A percentile compares a stretch with the other conserved stretches of the same genome.
These are phyloP conservation scores for Piper longum DNA, from an alignment of 164 flowering plant genomes.

Conservation along the genomic window DNA sequence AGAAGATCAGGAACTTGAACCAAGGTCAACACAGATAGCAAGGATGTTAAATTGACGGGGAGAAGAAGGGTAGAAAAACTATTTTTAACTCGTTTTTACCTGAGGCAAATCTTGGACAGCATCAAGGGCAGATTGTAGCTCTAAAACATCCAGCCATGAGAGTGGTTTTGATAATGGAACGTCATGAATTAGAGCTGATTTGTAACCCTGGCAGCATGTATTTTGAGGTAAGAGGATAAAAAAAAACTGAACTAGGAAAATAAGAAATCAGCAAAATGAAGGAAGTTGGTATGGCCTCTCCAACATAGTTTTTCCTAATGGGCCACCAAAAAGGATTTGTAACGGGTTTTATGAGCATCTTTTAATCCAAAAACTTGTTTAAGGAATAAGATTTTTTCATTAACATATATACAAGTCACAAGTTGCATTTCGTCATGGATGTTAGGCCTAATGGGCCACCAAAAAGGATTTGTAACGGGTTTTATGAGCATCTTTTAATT, in stretches of 20 bases:
- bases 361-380: too few species aligned
- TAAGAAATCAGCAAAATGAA: neutral
- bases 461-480: too few species aligned
- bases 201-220: constrained; percentile 28
- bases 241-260: neutral
- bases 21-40: constrained; percentile 21
- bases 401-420: too few species aligned
- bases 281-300: too few species aligned
- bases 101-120: constrained; percentile 65
- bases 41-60: neutral
- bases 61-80: neutral
- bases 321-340: too few species aligned
- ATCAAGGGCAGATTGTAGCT: constrained; percentile 71
- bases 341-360: too few species aligned
- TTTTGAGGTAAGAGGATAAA: neutral
- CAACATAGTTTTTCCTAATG: too few species aligned
- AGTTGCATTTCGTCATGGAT: too few species aligned
- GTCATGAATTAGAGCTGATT: constrained; percentile 88
- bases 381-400: too few species aligned
- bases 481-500: too few species aligned
- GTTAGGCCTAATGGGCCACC: too few species aligned
- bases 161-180: constrained; percentile 91
- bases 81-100: neutral
- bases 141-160: constrained; percentile 56
- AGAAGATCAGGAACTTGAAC: constrained; percentile 64